Evolutionary conservation across 2,329 filamentous ascomycete genomes (phyloP), one percentile per base, ranked within the genome.

Genomic region (Aspergillus ustus): DNA sequence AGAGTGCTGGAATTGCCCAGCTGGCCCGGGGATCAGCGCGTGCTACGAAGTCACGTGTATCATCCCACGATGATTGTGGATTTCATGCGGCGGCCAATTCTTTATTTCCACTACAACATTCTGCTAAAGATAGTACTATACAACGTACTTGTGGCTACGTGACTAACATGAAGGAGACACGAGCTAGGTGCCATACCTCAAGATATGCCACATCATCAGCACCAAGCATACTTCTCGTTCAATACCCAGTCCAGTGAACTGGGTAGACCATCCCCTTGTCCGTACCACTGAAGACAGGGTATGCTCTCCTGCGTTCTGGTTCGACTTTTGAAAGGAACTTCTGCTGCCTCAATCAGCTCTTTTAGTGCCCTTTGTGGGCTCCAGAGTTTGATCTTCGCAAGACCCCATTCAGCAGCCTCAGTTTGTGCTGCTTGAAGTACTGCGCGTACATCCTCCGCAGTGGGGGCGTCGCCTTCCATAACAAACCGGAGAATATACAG

Each of bases 141-240:
- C 13, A 40, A 15, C 15, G 11, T 40, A 5, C 11, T 11, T 3
- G 9, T 5, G 34, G 13, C 34, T 13, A 40, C 15, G 2, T 40
- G 3, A 11, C 9, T 13, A 40, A 40, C 25, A 40, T 40, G 15
- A 15, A 40, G 34, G 34, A 40, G 34, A 11, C 34, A 40, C 6
- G 34, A 15, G 11, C 34, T 40, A 40, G 34, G 34, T 25, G 25
- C 6, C 25, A 40, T 15, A 40, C 34, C 15, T 13, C 5, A 15
- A 40, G 34, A 40, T 40, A 4, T 40, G 25, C 34, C 34, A 15
- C 34, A 40, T 15, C 34, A 29, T 68, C 59, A 73, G 37, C 67
- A 68, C 72, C 72, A 75, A 13, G 68, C 67, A 63, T 75, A 75
- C 46, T 73, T 67, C 65, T 75, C 72, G 25, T 73, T 75, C 20